Evolutionary conservation across 805 yeast genomes (phyloP).

Genomic region (Candida mattraensis): DNA sequence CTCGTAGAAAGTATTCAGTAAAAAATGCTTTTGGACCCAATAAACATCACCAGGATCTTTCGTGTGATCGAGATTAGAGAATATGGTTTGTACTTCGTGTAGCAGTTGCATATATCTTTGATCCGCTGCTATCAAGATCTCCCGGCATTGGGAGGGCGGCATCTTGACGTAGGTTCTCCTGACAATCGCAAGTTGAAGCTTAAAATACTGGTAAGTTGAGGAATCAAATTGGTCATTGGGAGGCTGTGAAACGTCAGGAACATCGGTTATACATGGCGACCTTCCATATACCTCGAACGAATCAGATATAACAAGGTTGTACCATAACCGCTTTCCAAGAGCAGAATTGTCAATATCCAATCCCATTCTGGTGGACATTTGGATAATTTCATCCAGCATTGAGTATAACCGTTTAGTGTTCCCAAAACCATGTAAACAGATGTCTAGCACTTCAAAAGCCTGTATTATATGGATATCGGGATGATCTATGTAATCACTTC

Average conservation of each 20-base stretch:
- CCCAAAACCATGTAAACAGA: conserved; percentile 6
- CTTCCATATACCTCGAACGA: conserved; percentile 6
- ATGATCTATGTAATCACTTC: conserved; percentile 2
- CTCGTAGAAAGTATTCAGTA: conserved; percentile 4
- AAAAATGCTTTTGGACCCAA: conserved; percentile 2
- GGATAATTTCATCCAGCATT: conserved; percentile 3
- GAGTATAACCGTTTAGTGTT: conserved; percentile 1
- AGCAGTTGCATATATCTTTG: background rate
- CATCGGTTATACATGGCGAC: background rate
- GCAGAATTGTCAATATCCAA: background rate
- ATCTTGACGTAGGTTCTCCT: background rate
- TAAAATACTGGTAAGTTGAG: conserved; percentile 1
- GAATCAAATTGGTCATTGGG: background rate
- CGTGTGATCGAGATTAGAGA: background rate
- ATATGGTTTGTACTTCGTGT: background rate
- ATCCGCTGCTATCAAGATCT: background rate
- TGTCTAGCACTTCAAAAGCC: conserved; percentile 4
- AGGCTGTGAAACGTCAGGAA: background rate
- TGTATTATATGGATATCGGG: conserved; percentile 4
- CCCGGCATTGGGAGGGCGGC: background rate
- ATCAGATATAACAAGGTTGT: conserved; percentile 2
- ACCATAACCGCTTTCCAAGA: conserved; percentile 1
- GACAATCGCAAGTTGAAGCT: conserved; percentile 1
- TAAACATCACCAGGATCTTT: conserved; percentile 3
- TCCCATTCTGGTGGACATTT: background rate